A percentile compares a stretch with the other conserved stretches of the same genome.
These are phyloP conservation scores for Dichotomopilus funicola DNA, from an alignment of 2,329 filamentous ascomycete genomes.

Conservation along the genomic window DNA sequence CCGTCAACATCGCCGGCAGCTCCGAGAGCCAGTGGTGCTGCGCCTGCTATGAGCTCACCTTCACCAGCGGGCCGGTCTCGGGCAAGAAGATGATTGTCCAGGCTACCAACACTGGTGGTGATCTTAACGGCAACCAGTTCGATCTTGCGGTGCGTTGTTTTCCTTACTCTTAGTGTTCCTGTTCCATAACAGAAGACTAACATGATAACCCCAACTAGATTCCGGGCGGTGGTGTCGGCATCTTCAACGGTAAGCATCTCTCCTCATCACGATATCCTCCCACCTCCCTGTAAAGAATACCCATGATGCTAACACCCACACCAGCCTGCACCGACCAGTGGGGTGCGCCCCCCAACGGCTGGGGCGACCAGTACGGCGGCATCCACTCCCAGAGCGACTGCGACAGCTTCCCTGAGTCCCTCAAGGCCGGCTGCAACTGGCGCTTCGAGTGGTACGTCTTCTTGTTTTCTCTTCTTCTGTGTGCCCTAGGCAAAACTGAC, in stretches of 20 bases:
- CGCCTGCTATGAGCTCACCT: constrained; percentile 54
- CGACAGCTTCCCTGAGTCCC: constrained; percentile 43
- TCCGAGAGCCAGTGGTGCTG: constrained; percentile 27
- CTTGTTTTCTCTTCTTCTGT: background rate
- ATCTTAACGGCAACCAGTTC: constrained; percentile 49
- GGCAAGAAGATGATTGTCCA: constrained; percentile 57
- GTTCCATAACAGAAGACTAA: background rate
- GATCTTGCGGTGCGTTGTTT: constrained; percentile 38
- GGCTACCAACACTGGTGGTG: constrained; percentile 52
- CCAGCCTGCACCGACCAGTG: constrained; percentile 36
- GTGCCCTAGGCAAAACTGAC: background rate
- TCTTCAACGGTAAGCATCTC: constrained; percentile 37
- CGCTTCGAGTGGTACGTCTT: constrained; percentile 49
- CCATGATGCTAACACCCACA: background rate
- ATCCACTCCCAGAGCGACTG: constrained; percentile 46
- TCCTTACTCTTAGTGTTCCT: too few relatives aligned
- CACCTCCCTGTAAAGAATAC: too few relatives aligned
- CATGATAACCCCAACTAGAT: constrained; percentile 26
- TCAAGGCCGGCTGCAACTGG: constrained; percentile 55
- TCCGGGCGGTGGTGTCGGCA: constrained; percentile 48
- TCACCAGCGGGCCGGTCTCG: constrained; percentile 45
- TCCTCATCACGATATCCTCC: background rate
- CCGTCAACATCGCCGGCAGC: constrained; percentile 40
- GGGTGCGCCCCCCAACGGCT: constrained; percentile 41
- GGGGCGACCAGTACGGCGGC: constrained; percentile 55